Percentiles rank a stretch among this genome's conserved stretches.
phyloP scores from a whole-genome alignment of 306 rosid species.

The Prinsepia uniflora region DNA sequence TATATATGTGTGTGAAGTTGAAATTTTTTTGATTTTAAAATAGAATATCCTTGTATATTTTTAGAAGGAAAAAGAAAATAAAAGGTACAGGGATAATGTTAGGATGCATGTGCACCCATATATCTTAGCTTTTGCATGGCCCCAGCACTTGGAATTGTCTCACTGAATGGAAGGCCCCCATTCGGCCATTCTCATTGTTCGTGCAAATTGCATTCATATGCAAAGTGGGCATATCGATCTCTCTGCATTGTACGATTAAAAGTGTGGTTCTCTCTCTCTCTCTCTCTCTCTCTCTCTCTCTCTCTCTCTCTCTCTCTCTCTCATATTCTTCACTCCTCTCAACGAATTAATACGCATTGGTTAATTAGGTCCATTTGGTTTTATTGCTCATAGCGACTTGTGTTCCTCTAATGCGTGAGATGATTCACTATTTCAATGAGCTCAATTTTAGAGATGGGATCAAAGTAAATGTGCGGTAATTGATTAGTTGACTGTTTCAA shows the following conservation, averaged over 20 bases:
- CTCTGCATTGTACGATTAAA: background rate
- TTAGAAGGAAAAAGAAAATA: background rate
- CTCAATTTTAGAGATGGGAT: no score
- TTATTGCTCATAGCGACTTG: background rate
- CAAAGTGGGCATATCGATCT: background rate
- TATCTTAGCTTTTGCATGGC: slow-evolving; percentile 1
- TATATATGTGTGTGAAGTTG: no score
- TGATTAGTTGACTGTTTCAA: no score
- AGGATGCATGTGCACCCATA: background rate
- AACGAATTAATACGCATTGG: no score
- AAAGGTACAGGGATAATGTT: background rate
- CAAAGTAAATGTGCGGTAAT: no score
- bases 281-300: no score
- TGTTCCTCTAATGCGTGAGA: no score
- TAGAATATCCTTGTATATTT: no score
- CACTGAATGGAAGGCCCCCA: background rate
- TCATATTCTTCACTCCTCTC: background rate
- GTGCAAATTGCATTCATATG: background rate
- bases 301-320: no score
- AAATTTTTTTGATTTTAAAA: no score
- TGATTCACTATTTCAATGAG: no score
- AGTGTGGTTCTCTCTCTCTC: background rate
- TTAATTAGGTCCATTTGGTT: background rate
- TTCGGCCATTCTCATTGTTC: background rate
- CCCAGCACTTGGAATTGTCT: slow-evolving; percentile 5